Evolutionary conservation across 2,329 filamentous ascomycete species (phyloP).

Genomic region (Calonectria pauciramosa): DNA sequence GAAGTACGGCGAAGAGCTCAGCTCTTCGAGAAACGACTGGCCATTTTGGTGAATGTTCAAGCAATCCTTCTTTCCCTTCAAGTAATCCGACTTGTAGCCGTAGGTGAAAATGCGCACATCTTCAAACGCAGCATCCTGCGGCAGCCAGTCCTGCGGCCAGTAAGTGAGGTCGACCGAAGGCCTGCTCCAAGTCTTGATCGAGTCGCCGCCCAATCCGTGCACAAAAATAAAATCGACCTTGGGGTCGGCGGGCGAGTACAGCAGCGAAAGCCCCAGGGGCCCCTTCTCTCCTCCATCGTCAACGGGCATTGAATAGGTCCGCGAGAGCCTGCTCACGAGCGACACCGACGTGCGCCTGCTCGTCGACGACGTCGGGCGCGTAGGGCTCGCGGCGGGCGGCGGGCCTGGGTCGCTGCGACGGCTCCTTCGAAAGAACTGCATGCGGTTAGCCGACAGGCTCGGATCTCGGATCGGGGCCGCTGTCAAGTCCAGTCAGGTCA

Average conservation of each 20-base stretch:
- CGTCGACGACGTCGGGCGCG: background rate
- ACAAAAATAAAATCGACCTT: constrained; percentile 53
- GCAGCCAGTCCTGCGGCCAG: constrained; percentile 52
- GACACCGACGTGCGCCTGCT: background rate
- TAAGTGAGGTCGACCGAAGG: constrained; percentile 39
- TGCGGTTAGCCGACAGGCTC: background rate
- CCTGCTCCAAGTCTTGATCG: constrained; percentile 55
- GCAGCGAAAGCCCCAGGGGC: constrained; percentile 36
- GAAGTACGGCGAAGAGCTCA: constrained; percentile 43
- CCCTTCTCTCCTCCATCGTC: constrained; percentile 9
- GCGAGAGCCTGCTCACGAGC: background rate
- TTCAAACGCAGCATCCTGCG: constrained; percentile 44
- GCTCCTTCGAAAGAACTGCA: constrained; percentile 8
- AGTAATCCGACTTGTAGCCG: constrained; percentile 52
- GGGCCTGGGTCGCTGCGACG: background rate
- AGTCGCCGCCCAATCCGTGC: constrained; percentile 56
- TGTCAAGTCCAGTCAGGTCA: background rate
- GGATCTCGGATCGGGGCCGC: background rate
- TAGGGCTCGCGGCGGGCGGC: background rate
- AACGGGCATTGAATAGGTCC: background rate
- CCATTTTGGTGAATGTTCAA: constrained; percentile 51
- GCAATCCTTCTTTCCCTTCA: constrained; percentile 40
- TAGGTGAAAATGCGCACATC: constrained; percentile 46
- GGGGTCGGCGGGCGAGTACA: constrained; percentile 39
- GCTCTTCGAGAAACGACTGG: constrained; percentile 45